phyloP scores from a whole-genome alignment of 2,329 filamentous ascomycete genomes.

The Lasiodiplodia sp. region DNA sequence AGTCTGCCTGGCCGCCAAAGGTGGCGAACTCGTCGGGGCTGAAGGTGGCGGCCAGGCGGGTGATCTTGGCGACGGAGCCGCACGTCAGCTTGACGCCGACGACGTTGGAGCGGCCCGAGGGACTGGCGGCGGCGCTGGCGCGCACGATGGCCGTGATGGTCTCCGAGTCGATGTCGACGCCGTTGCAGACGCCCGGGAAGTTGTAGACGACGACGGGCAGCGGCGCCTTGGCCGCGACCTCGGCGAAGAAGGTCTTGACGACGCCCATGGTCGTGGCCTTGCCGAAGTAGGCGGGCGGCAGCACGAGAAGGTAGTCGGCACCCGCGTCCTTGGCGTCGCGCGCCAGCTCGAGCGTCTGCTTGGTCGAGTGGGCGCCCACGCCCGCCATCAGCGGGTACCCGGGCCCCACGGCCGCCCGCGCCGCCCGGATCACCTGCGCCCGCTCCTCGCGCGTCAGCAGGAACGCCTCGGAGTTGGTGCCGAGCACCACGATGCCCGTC shows the following conservation, averaged over 20 bases:
- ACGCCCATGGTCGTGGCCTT: conserved; percentile 50
- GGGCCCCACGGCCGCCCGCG: conserved; percentile 50
- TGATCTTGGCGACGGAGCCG: conserved; percentile 76
- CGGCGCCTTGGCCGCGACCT: conserved; percentile 64
- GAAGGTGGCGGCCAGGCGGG: conserved; percentile 61
- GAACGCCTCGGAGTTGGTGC: conserved; percentile 57
- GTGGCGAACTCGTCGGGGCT: conserved; percentile 66
- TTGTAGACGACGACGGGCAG: conserved; percentile 76
- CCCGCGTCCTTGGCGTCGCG: conserved; percentile 49
- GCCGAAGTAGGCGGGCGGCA: conserved; percentile 51
- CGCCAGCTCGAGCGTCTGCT: conserved; percentile 53
- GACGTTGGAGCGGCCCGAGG: conserved; percentile 44
- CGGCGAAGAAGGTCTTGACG: conserved; percentile 51
- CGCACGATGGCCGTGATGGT: conserved; percentile 56
- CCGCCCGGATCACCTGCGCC: conserved; percentile 45
- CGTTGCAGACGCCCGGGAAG: conserved; percentile 71
- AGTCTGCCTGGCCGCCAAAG: conserved; percentile 77
- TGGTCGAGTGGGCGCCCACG: conserved; percentile 52
- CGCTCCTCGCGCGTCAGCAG: conserved; percentile 55
- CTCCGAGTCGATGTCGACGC: conserved; percentile 66
- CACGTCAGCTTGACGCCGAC: conserved; percentile 76
- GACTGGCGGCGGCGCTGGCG: conserved; percentile 53
- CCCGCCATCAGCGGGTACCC: conserved; percentile 54
- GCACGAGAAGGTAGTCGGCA: conserved; percentile 51
- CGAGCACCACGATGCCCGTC: conserved; percentile 55